Base-by-base conservation (phyloP, 345 rosid species). In the Brassica nigra region DNA sequence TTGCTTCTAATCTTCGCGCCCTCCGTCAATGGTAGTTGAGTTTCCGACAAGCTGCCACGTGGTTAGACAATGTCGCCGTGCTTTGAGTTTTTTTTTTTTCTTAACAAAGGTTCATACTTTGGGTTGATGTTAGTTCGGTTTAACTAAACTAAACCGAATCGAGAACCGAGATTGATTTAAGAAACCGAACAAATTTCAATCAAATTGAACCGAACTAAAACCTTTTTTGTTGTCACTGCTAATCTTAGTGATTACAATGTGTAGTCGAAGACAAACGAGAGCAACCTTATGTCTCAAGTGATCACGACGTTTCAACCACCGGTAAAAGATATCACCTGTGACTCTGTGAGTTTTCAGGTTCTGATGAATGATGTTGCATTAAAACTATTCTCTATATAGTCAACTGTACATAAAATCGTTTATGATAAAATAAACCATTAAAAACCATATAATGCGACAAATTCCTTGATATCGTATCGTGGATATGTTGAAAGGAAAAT, bases 11-110 rank as follows among this genome's bases (percentile, higher is more conserved):
- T 58, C 20, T 1, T 71, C 69, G 3, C 20, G 36, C 27, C 44
- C 29, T 42, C 49, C 70, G 75, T 70, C 70, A 77, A 77, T 54
- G 30, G 64, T 49, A 62, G 75, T 11, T 70, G 80, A 77, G 75
- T 62, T 70, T 52, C 23, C 71, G 57, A 34, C 74, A 76, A 68
- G 80, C 28, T 29, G 70, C 44, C 11, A 15, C 66, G 49, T 78
- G 12, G 18, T 54, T 64, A 9, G 57, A 52, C 57, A 52, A 52
- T 52, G 77, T 78, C 81, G 66, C 72, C 72, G 81, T 78, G 71
- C 39, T 71, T 54, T 54, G 59, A 52, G 66, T 42, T 47, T 30
- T 67, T 67, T 37, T 66, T 27, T 9, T 42, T 47, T 39, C 12
- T 8, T 4, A 47, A 3, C 54, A 34, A 34, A 34, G 8, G 6